Percentiles rank a stretch among this genome's conserved stretches.
phyloP scores from a whole-genome alignment of 202 grass and related monocot species.

The Carex sylvatica region DNA sequence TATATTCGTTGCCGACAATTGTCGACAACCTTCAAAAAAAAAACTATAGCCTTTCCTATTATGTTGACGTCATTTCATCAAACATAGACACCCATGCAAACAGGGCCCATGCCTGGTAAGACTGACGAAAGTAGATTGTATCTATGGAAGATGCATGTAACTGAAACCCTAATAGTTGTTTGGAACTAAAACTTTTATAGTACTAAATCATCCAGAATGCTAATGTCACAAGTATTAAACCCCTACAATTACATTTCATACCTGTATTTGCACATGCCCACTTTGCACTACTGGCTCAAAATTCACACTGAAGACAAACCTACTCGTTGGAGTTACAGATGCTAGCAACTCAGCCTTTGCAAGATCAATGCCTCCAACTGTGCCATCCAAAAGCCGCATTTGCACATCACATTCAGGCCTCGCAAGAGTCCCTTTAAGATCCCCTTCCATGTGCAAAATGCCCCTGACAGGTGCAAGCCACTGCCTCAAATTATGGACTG shows the following conservation, averaged over 20 bases:
- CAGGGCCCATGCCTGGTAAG: background rate
- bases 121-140: background rate
- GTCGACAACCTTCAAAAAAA: too few species aligned
- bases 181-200: background rate
- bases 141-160: background rate
- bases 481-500: slow-evolving; percentile 88
- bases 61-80: background rate
- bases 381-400: slow-evolving; percentile 91
- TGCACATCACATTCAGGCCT: slow-evolving; percentile 98
- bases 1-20: too few species aligned
- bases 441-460: slow-evolving; percentile 99
- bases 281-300: slow-evolving; percentile 83
- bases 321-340: slow-evolving; percentile 76
- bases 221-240: background rate
- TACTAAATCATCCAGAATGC: slow-evolving; percentile 1
- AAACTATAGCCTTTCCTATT: background rate
- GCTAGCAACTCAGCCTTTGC: slow-evolving; percentile 91
- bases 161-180: background rate
- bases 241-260: background rate
- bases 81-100: background rate
- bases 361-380: slow-evolving; percentile 89
- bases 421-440: slow-evolving; percentile 83
- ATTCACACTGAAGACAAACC: slow-evolving; percentile 93
- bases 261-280: slow-evolving; percentile 92
- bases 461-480: slow-evolving; percentile 94